Conservation (phyloP, 345 rosid genomes). For the Anastatica hierochuntica region DNA sequence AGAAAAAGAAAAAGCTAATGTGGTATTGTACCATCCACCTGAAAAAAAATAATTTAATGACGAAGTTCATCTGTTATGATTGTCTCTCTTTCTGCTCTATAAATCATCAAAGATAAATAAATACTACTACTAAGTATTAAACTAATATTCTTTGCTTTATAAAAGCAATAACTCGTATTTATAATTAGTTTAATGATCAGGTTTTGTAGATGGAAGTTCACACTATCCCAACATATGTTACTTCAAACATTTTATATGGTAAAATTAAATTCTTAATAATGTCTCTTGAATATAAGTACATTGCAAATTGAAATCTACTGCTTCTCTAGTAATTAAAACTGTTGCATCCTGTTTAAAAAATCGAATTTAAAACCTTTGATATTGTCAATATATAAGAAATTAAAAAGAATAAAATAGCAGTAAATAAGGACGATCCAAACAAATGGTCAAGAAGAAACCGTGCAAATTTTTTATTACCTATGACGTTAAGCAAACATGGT, state of each 20-base stretch:
- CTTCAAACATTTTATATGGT: no score
- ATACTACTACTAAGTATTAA: constrained; percentile 4
- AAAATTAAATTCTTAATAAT: no score
- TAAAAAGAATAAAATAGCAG: background rate
- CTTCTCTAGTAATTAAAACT: no score
- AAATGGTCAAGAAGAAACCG: constrained; percentile 50
- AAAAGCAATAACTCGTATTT: background rate
- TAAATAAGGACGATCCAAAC: constrained; percentile 37
- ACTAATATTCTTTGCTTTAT: background rate
- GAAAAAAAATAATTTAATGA: constrained; percentile 1
- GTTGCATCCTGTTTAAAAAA: no score
- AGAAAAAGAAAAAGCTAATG: background rate
- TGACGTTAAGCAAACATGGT: constrained; percentile 69
- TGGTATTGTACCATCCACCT: constrained; percentile 17
- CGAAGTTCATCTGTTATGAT: constrained; percentile 19
- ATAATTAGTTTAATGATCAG: constrained; percentile 14
- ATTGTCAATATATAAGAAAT: background rate
- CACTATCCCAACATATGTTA: background rate
- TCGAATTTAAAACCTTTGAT: no score
- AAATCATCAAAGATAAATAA: no score
- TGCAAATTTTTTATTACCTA: constrained; percentile 34
- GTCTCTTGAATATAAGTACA: no score
- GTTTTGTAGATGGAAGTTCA: constrained; percentile 1
- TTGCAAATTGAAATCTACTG: no score
- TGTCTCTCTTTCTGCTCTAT: constrained; percentile 21